These are phyloP conservation scores for Pleurotus platypus DNA, from an alignment of 768 basidiomycete genomes.

Conservation along the genomic window DNA sequence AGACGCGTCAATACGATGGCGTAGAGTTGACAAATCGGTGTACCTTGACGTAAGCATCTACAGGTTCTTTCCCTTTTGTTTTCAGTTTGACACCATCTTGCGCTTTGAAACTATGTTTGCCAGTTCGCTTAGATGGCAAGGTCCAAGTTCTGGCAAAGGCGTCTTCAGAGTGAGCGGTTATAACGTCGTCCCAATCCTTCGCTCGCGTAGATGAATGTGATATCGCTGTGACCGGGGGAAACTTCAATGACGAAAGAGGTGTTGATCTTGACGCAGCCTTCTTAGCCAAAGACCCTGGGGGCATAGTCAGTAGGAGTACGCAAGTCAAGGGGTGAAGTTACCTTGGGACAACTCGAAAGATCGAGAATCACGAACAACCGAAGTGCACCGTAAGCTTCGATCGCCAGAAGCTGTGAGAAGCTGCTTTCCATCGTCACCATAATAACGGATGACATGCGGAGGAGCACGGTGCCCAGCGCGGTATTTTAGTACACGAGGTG, in stretches of 20 bases:
- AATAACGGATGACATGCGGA: constrained; percentile 89
- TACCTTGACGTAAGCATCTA: constrained; percentile 68
- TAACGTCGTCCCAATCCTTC: constrained; percentile 97
- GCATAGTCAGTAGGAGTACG: background rate
- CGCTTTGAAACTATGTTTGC: constrained; percentile 69
- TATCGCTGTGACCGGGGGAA: constrained; percentile 74
- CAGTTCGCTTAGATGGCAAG: constrained; percentile 75
- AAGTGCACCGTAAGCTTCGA: constrained; percentile 84
- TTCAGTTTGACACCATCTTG: constrained; percentile 47
- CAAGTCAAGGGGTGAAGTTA: constrained; percentile 17
- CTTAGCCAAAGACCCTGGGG: constrained; percentile 72
- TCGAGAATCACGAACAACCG: constrained; percentile 91
- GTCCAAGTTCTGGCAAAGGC: constrained; percentile 85
- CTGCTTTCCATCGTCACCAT: constrained; percentile 96
- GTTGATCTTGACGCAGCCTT: constrained; percentile 78
- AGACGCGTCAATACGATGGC: background rate
- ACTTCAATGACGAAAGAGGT: constrained; percentile 78
- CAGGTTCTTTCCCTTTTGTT: constrained; percentile 32
- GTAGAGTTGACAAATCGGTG: too few relatives aligned
- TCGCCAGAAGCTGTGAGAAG: constrained; percentile 87
- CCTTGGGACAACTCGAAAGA: constrained; percentile 96
- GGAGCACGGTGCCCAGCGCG: constrained; percentile 91
- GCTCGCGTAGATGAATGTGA: constrained; percentile 76
- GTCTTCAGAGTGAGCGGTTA: constrained; percentile 88
- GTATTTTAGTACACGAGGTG: constrained; percentile 87